Conservation (phyloP, 164 flowering plant species). For the Nymphaea thermarum region DNA sequence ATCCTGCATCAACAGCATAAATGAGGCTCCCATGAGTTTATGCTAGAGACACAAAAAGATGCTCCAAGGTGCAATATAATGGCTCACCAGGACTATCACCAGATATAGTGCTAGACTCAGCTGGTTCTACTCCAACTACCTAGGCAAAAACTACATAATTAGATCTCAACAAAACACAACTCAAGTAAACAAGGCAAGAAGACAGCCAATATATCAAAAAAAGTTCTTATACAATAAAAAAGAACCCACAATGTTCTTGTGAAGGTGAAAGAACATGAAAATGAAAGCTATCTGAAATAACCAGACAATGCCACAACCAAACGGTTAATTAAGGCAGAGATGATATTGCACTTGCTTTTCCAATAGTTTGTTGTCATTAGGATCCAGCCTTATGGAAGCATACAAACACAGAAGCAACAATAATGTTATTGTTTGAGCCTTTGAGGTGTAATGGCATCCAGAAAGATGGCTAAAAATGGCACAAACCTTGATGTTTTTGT, state of each 20-base stretch:
- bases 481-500: slow-evolving; percentile 49
- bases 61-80: not conserved
- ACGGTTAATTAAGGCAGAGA: not conserved
- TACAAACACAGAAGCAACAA: no score
- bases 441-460: no score
- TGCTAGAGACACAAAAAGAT: not conserved
- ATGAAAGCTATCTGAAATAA: not conserved
- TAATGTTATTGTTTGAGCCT: no score
- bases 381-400: no score
- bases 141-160: slow-evolving; percentile 15
- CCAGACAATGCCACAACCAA: not conserved
- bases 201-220: not conserved
- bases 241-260: not conserved
- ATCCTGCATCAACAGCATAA: slow-evolving; percentile 36
- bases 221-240: no score
- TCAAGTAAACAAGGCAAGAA: slow-evolving; percentile 1
- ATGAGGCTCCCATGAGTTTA: not conserved
- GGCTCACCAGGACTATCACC: slow-evolving; percentile 61
- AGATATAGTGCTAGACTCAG: slow-evolving; percentile 61
- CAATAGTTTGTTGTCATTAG: no score
- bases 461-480: no score
- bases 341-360: not conserved
- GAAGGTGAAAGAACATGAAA: not conserved
- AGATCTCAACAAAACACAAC: slow-evolving; percentile 2
- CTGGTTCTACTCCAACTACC: slow-evolving; percentile 85